Conservation (phyloP, 176 grass and related monocot genomes). For the Carex parvula region DNA sequence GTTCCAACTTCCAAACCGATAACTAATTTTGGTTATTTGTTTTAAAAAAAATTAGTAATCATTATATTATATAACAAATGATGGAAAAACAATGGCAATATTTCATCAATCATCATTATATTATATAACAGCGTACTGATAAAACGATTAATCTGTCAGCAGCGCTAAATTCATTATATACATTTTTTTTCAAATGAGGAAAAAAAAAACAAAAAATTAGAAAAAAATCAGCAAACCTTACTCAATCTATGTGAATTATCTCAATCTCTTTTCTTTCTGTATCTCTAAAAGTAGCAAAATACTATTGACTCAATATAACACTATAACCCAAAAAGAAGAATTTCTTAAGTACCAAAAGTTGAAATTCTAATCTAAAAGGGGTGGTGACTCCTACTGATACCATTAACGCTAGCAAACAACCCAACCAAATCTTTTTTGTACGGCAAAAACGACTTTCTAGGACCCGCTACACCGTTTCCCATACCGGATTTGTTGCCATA, state of each 20-base stretch:
- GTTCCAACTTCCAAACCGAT: neutral
- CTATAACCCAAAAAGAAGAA: slow-evolving; percentile 9
- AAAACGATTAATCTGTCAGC: slow-evolving; percentile 11
- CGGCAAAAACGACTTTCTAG: slow-evolving; percentile 70
- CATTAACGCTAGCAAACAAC: slow-evolving; percentile 77
- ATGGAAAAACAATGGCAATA: neutral
- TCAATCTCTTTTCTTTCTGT: neutral
- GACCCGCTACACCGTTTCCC: slow-evolving; percentile 22
- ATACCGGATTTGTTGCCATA: slow-evolving; percentile 37
- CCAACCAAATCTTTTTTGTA: slow-evolving; percentile 80
- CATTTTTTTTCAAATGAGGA: neutral
- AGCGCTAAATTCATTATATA: neutral
- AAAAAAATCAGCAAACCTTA: slow-evolving; percentile 7
- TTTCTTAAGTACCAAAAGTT: neutral
- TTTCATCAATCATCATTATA: slow-evolving; percentile 4
- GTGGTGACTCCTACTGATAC: slow-evolving; percentile 53
- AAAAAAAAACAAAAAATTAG: neutral
- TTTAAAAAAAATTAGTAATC: neutral
- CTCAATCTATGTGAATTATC: slow-evolving; percentile 15
- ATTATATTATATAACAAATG: neutral
- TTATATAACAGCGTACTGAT: neutral
- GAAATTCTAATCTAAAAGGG: slow-evolving; percentile 39
- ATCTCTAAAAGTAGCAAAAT: slow-evolving; percentile 1
- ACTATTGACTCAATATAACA: slow-evolving; percentile 5
- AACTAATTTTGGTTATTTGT: neutral